These are phyloP conservation scores for Sarcocystis neurona DNA, from an alignment of 169 alveolate genomes.

Conservation along the genomic window DNA sequence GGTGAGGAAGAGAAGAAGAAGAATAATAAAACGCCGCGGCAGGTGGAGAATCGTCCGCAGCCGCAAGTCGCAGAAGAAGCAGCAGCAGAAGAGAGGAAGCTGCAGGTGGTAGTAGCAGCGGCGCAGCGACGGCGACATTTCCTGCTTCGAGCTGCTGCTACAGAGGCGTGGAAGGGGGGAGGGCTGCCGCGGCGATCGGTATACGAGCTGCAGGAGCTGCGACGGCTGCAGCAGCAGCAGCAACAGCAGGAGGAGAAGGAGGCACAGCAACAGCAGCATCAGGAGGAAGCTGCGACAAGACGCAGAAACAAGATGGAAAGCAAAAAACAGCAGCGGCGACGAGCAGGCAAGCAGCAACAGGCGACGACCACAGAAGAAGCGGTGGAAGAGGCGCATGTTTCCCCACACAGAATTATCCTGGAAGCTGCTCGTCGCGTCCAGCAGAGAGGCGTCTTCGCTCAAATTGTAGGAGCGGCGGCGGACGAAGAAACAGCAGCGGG, in stretches of 20 bases:
- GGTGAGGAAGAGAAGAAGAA: too few species aligned
- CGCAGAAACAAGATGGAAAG: neutral
- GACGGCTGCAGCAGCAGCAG: too few species aligned
- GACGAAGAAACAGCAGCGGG: neutral
- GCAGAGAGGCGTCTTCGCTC: slow-evolving; percentile 19
- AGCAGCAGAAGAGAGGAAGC: too few species aligned
- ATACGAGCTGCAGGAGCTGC: too few species aligned
- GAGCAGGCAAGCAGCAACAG: neutral
- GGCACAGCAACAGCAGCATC: neutral
- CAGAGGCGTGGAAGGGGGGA: too few species aligned
- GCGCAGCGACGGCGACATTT: too few species aligned
- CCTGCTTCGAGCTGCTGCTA: too few species aligned
- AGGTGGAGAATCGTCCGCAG: too few species aligned
- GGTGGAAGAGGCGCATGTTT: neutral
- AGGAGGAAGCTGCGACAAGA: neutral
- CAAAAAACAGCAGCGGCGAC: neutral
- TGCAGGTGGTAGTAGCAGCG: too few species aligned
- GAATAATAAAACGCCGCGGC: too few species aligned
- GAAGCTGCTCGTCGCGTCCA: slow-evolving; percentile 33
- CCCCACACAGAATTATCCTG: neutral
- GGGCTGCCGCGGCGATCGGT: too few species aligned
- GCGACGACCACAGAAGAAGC: neutral
- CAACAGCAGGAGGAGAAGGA: neutral
- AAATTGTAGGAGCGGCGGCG: neutral
- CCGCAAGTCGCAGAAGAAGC: too few species aligned